phyloP scores from a whole-genome alignment of 139 green algal genomes.

The Picochlorum sp. region DNA sequence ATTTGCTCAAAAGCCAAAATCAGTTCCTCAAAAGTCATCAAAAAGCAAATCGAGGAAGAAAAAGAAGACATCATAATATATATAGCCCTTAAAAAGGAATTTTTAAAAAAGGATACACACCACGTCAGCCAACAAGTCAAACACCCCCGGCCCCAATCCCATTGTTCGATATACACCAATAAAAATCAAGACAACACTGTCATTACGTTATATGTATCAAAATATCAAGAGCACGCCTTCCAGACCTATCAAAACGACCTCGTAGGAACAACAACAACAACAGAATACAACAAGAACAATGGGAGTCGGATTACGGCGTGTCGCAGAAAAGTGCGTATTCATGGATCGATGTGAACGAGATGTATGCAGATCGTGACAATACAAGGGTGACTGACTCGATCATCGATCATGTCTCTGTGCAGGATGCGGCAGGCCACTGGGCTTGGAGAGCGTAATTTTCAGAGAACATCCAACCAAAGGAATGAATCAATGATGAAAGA shows the following conservation, averaged over 20 bases:
- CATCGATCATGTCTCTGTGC: neutral
- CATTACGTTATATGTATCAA: neutral
- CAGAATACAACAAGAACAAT: conserved; percentile 6
- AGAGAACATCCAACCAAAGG: conserved; percentile 5
- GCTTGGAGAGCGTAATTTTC: conserved; percentile 1
- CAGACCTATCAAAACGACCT: too few species aligned
- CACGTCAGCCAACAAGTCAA: neutral
- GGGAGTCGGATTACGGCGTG: conserved; percentile 9
- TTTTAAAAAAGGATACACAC: neutral
- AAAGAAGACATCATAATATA: neutral
- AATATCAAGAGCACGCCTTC: neutral
- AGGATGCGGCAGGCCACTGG: conserved; percentile 7
- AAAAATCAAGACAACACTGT: too few species aligned
- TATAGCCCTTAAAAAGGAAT: neutral
- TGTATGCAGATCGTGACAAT: neutral
- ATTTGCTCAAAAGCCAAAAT: too few species aligned
- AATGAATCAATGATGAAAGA: conserved; percentile 10
- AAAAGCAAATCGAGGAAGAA: neutral
- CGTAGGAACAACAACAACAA: too few species aligned
- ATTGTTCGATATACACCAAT: too few species aligned
- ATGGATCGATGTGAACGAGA: neutral
- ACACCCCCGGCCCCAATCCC: too few species aligned
- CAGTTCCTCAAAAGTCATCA: too few species aligned
- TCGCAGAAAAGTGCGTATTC: conserved; percentile 10
- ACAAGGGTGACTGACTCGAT: neutral